A percentile compares a stretch with the other conserved stretches of the same genome.
These are phyloP conservation scores for Solanum etuberosum DNA, from an alignment of 257 asterid genomes.

Conservation along the genomic window DNA sequence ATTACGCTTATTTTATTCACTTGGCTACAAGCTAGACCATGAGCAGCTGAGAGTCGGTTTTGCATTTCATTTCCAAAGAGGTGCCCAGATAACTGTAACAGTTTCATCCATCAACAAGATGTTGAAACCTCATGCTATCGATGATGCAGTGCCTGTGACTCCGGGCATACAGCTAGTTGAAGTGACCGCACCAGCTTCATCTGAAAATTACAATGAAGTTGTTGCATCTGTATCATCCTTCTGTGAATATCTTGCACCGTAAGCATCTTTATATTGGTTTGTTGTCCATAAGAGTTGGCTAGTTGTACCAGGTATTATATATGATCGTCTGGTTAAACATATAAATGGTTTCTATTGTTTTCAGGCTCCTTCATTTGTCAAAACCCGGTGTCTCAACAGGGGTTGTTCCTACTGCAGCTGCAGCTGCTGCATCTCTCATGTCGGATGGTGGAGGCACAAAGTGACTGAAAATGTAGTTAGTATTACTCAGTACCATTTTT, in stretches of 20 bases:
- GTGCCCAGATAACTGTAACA: constrained; percentile 70
- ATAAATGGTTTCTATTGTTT: not conserved
- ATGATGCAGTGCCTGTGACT: constrained; percentile 83
- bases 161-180: constrained; percentile 95
- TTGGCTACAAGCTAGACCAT: constrained; percentile 84
- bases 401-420: constrained; percentile 92
- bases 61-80: constrained; percentile 76
- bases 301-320: not conserved
- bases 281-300: not conserved
- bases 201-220: constrained; percentile 82
- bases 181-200: constrained; percentile 84
- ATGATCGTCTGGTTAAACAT: not conserved
- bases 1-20: constrained; percentile 63
- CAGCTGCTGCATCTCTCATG: constrained; percentile 93
- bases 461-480: constrained; percentile 23
- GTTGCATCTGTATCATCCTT: constrained; percentile 69
- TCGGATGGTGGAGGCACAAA: constrained; percentile 84
- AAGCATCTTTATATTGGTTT: constrained; percentile 21
- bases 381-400: constrained; percentile 80
- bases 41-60: constrained; percentile 88
- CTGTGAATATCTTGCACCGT: constrained; percentile 98
- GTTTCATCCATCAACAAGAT: constrained; percentile 85
- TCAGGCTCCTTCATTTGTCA: constrained; percentile 91
- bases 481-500: not conserved
- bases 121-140: constrained; percentile 82